Evolutionary conservation across 148 eudicot genomes (phyloP), one percentile per base, ranked within the genome.

Genomic region (Pouteria glomerata): DNA sequence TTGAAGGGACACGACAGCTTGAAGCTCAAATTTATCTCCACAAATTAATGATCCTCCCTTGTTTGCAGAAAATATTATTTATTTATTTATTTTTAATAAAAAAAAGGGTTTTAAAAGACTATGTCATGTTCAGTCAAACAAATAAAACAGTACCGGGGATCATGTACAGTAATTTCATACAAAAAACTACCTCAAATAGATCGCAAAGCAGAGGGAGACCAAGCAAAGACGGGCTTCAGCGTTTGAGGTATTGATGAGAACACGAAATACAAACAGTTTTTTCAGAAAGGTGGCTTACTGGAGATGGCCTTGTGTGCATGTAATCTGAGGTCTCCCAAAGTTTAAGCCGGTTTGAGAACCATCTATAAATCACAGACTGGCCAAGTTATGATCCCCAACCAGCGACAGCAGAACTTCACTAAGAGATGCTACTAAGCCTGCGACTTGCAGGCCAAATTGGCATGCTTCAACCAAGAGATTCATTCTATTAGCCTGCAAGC

Each of bases 401-500:
- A 33, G 55, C 45, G 34, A 15, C 48, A 19, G 44, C 8, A n/a
- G 29, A 23, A 62, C 23, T 31, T 50, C 14, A 31, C 8, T 47
- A 24, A 42, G 39, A 45, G 8, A 60, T 10, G 63, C 35, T 12
- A 15, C 59, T 24, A 58, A 50, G 62, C 68, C 50, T 34, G 29
- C 26, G 34, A 63, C 70, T 18, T 60, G 58, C 66, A 76, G 26
- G 61, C 74, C 86, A 89, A 44, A n/a, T n/a, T n/a, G n/a, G n/a
- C n/a, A n/a, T n/a, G n/a, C n/a, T n/a, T n/a, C n/a, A n/a, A n/a
- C n/a, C n/a, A n/a, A n/a, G n/a, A n/a, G n/a, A n/a, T n/a, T n/a
- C n/a, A n/a, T n/a, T n/a, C n/a, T n/a, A n/a, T n/a, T n/a, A n/a
- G n/a, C n/a, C 21, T 60, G 58, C 66, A 76, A 31, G 61, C 74